phyloP scores from a whole-genome alignment of 106 monocot species.

The Narthecium ossifragum region DNA sequence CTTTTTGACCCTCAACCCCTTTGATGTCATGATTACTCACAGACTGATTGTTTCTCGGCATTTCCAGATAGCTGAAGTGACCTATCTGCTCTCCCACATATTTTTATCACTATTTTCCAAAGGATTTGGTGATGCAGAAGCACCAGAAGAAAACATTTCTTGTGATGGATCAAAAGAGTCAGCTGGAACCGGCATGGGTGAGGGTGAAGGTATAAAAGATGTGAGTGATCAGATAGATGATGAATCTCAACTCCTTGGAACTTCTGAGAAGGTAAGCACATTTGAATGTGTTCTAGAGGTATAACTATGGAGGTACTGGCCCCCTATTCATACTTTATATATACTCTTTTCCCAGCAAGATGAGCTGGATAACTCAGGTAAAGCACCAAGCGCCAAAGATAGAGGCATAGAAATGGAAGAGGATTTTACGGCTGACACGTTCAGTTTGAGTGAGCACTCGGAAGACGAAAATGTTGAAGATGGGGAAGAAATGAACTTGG shows the following conservation, averaged over 20 bases:
- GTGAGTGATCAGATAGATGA: constrained; percentile 88
- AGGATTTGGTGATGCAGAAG: constrained; percentile 66
- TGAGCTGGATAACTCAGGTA: constrained; percentile 36
- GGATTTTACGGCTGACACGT: constrained; percentile 73
- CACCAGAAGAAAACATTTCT: constrained; percentile 28
- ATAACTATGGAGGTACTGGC: no score
- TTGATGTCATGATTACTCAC: no score
- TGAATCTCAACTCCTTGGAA: constrained; percentile 62
- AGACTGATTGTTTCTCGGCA: not conserved
- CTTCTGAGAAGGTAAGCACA: constrained; percentile 39
- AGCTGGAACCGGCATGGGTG: constrained; percentile 86
- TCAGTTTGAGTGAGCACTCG: constrained; percentile 75
- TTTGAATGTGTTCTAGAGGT: not conserved
- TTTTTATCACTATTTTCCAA: constrained; percentile 62
- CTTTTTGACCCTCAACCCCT: no score
- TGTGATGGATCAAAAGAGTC: constrained; percentile 36
- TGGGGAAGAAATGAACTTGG: constrained; percentile 64
- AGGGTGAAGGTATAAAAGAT: constrained; percentile 80
- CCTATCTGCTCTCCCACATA: constrained; percentile 50
- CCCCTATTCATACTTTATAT: constrained; percentile 12
- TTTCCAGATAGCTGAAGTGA: constrained; percentile 66
- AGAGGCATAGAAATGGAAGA: constrained; percentile 92
- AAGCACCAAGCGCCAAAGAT: constrained; percentile 42
- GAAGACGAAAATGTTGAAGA: constrained; percentile 32
- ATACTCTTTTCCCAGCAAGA: constrained; percentile 36